Conservation (phyloP, 2,329 filamentous ascomycete species). For the Rhytidhysteron rufulum region DNA sequence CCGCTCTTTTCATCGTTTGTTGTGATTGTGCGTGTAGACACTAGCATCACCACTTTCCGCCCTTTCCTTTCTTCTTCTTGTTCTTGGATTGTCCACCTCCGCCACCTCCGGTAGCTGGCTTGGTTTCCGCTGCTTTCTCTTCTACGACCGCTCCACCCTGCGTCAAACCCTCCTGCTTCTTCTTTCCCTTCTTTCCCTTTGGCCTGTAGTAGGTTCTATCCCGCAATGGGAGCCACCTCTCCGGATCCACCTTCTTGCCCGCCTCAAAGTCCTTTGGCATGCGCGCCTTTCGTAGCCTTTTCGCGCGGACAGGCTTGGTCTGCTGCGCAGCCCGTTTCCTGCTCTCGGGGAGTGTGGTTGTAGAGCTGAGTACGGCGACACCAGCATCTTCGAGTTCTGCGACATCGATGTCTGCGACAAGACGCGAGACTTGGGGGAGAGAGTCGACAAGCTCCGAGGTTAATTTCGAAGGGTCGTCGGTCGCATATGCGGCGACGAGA, state of each 20-base stretch:
- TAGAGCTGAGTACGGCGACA: conserved; percentile 47
- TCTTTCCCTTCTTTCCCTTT: conserved; percentile 89
- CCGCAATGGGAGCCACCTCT: conserved; percentile 87
- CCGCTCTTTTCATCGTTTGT: too few relatives aligned
- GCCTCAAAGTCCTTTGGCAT: conserved; percentile 73
- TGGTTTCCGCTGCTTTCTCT: conserved; percentile 45
- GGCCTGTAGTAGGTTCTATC: conserved; percentile 86
- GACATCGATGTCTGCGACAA: conserved; percentile 60
- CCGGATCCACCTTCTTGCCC: conserved; percentile 77
- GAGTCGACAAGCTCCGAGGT: conserved; percentile 50
- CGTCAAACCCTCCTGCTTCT: conserved; percentile 65
- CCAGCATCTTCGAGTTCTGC: conserved; percentile 63
- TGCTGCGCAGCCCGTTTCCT: conserved; percentile 39
- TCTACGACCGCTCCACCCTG: conserved; percentile 82
- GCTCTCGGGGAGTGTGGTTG: conserved; percentile 33
- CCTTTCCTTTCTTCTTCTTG: conserved; percentile 26
- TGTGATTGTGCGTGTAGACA: too few relatives aligned
- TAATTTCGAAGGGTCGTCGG: conserved; percentile 55
- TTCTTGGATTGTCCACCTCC: conserved; percentile 20
- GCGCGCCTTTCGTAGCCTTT: conserved; percentile 56
- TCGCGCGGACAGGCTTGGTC: conserved; percentile 49
- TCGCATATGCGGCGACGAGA: conserved; percentile 77
- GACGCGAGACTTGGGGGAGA: conserved; percentile 59
- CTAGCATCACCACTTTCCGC: conserved; percentile 28
- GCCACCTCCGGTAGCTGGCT: conserved; percentile 28